These are phyloP conservation scores for Entomortierella chlamydospora DNA, from an alignment of 192 early-diverging fungal genomes.

Conservation along the genomic window DNA sequence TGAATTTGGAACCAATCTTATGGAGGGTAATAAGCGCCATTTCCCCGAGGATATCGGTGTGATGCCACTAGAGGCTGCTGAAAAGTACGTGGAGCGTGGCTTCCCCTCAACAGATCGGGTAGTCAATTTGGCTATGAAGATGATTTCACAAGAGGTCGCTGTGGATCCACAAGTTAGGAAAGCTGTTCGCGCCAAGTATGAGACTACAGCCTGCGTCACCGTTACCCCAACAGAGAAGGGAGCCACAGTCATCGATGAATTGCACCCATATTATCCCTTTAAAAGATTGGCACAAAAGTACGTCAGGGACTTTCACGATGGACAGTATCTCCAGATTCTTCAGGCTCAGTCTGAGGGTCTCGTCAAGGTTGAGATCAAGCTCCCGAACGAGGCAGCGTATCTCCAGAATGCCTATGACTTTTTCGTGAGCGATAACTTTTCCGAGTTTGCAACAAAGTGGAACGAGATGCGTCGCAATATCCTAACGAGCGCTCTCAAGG, in stretches of 20 bases:
- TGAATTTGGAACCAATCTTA: conserved; percentile 71
- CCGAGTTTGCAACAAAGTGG: conserved; percentile 78
- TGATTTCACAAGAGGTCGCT: conserved; percentile 82
- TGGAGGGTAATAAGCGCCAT: conserved; percentile 61
- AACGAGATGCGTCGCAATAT: conserved; percentile 78
- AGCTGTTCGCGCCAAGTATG: conserved; percentile 79
- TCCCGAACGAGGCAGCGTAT: conserved; percentile 59
- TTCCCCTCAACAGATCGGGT: conserved; percentile 67
- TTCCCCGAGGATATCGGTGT: conserved; percentile 71
- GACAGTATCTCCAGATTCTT: conserved; percentile 81
- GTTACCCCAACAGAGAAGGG: conserved; percentile 89
- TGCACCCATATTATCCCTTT: conserved; percentile 85
- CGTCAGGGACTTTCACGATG: conserved; percentile 73
- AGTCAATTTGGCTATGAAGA: conserved; percentile 67
- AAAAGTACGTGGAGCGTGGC: conserved; percentile 55
- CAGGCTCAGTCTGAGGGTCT: conserved; percentile 81
- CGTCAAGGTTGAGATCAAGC: conserved; percentile 66
- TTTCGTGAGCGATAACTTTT: conserved; percentile 69
- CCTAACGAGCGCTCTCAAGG: conserved; percentile 66
- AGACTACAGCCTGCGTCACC: conserved; percentile 72
- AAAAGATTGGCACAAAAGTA: conserved; percentile 88
- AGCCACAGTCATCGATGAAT: conserved; percentile 75
- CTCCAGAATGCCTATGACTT: conserved; percentile 64
- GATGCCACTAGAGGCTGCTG: conserved; percentile 67
- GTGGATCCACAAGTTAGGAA: conserved; percentile 84